Percentiles rank a stretch among this genome's conserved stretches.
Conservation (phyloP, 768 basidiomycete genomes). For the Imleria badia region DNA sequence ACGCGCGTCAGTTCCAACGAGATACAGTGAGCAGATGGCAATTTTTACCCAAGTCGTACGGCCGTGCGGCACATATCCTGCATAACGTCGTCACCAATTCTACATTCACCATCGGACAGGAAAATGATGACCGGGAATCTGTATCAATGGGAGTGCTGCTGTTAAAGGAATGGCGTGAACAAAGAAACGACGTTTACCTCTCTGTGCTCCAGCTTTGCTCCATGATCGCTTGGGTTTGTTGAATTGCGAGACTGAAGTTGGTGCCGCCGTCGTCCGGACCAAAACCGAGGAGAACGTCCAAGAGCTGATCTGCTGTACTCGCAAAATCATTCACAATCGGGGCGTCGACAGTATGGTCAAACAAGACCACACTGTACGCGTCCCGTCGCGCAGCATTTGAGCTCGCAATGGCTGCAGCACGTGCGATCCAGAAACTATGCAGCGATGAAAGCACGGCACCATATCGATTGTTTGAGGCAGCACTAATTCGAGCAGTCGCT, state of each 20-base stretch:
- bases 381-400: constrained; percentile 41
- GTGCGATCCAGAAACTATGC: constrained; percentile 55
- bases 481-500: constrained; percentile 36
- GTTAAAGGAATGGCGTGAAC: background rate
- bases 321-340: constrained; percentile 46
- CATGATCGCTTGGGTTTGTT: too few relatives aligned
- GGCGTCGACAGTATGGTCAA: constrained; percentile 27
- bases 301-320: constrained; percentile 44
- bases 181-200: constrained; percentile 24
- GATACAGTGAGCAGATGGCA: too few relatives aligned
- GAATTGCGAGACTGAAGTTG: constrained; percentile 12
- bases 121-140: constrained; percentile 39
- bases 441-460: constrained; percentile 61
- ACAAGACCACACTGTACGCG: constrained; percentile 57
- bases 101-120: constrained; percentile 48
- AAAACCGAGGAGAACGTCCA: constrained; percentile 38
- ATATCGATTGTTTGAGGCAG: constrained; percentile 45
- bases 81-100: constrained; percentile 36
- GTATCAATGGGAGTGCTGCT: background rate
- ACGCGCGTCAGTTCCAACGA: background rate
- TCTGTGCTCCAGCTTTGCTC: too few relatives aligned
- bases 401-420: constrained; percentile 37
- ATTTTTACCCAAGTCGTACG: constrained; percentile 43
- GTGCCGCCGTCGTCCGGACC: constrained; percentile 39
- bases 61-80: constrained; percentile 23